Conservation (phyloP, 441 rosid genomes). For the Euphorbia neoarborescens region DNA sequence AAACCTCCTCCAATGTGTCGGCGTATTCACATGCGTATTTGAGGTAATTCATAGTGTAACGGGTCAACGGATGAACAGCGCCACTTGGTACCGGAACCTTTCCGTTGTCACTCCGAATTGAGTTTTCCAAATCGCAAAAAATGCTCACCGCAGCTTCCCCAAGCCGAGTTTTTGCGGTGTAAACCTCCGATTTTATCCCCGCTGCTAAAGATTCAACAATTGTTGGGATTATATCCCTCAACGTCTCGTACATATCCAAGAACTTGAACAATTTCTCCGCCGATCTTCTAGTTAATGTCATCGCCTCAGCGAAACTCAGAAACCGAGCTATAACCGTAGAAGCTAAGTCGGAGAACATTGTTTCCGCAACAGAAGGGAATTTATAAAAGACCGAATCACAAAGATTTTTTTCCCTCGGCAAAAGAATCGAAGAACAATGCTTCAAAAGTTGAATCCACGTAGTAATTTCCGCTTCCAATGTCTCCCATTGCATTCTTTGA, state of each 20-base stretch:
- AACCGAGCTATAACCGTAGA: slow-evolving; percentile 35
- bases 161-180: slow-evolving; percentile 38
- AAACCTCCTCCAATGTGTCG: slow-evolving; percentile 70
- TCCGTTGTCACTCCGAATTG: slow-evolving; percentile 56
- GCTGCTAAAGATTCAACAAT: slow-evolving; percentile 29
- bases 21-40: slow-evolving; percentile 68
- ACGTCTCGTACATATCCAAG: slow-evolving; percentile 67
- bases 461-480: slow-evolving; percentile 38
- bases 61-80: slow-evolving; percentile 77
- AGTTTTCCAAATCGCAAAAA: slow-evolving; percentile 62
- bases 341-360: slow-evolving; percentile 36
- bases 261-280: slow-evolving; percentile 76
- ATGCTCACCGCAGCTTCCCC: slow-evolving; percentile 64
- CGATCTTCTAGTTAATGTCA: slow-evolving; percentile 62
- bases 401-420: slow-evolving; percentile 32
- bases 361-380: slow-evolving; percentile 24
- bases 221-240: slow-evolving; percentile 43
- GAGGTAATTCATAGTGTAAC: slow-evolving; percentile 84
- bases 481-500: slow-evolving; percentile 35
- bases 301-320: slow-evolving; percentile 42
- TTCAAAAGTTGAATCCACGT: slow-evolving; percentile 30
- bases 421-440: slow-evolving; percentile 25
- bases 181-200: slow-evolving; percentile 42
- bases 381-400: slow-evolving; percentile 30
- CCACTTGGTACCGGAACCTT: slow-evolving; percentile 79